A percentile compares a stretch with the other conserved stretches of the same genome.
Evolutionary conservation across 176 grass and related monocot genomes (phyloP).

Genomic region (Thalia dealbata): DNA sequence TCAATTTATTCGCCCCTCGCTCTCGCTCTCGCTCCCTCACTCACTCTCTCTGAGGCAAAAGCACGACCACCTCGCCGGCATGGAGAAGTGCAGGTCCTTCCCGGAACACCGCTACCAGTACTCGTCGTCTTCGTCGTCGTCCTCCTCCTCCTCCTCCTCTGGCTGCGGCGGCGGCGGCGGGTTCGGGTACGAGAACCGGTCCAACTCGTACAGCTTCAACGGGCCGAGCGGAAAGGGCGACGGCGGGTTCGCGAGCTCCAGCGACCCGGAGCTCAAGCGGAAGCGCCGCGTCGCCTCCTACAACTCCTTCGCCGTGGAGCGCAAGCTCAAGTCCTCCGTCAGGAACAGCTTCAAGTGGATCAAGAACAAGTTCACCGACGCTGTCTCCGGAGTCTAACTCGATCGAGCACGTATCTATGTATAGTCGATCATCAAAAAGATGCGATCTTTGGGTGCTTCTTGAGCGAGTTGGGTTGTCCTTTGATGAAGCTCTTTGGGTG

Average conservation of each 20-base stretch:
- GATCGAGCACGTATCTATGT: no score
- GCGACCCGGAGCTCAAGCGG: constrained; percentile 84
- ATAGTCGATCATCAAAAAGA: neutral
- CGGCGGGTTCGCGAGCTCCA: constrained; percentile 15
- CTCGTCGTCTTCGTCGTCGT: constrained; percentile 53
- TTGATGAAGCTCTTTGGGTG: no score
- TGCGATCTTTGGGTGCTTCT: neutral
- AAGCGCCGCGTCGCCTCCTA: constrained; percentile 78
- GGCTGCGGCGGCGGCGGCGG: constrained; percentile 22
- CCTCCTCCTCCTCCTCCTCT: constrained; percentile 16
- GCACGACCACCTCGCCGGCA: neutral
- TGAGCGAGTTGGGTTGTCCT: no score
- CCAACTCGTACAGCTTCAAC: constrained; percentile 86
- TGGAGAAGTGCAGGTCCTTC: constrained; percentile 91
- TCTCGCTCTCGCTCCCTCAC: neutral
- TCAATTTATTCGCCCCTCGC: neutral
- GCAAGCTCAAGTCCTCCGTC: constrained; percentile 71
- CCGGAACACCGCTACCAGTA: constrained; percentile 49
- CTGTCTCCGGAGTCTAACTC: constrained; percentile 36
- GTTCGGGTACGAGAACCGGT: neutral
- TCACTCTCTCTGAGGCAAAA: neutral
- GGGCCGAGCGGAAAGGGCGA: constrained; percentile 42
- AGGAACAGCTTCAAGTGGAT: constrained; percentile 88
- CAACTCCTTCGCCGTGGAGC: constrained; percentile 85
- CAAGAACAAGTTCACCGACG: constrained; percentile 85